phyloP scores from a whole-genome alignment of 352 stramenopile genomes.

The Phytophthora crassamura region DNA sequence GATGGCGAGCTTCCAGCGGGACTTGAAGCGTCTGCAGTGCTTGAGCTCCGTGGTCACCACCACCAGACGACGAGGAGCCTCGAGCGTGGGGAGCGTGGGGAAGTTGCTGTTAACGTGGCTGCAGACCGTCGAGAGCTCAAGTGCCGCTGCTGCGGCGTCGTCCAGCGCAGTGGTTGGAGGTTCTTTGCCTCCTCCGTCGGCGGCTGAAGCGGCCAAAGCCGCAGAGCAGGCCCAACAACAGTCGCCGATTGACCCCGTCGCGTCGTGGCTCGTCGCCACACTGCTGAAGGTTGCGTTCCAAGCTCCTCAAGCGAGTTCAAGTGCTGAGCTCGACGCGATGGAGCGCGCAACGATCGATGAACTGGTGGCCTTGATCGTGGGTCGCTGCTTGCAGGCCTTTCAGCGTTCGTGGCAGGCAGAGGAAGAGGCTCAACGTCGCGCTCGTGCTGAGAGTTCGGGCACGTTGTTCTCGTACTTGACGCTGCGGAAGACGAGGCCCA shows the following conservation, averaged over 20 bases:
- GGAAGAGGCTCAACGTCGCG: constrained; percentile 44
- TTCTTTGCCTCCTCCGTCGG: constrained; percentile 12
- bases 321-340: constrained; percentile 10
- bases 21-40: constrained; percentile 43
- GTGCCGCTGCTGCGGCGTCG: constrained; percentile 24
- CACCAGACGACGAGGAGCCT: constrained; percentile 14
- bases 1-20: constrained; percentile 19
- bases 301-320: constrained; percentile 6
- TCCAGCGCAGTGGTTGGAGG: background rate
- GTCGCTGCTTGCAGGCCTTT: constrained; percentile 36
- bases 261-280: constrained; percentile 57
- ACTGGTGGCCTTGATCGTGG: constrained; percentile 10
- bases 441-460: constrained; percentile 33
- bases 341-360: constrained; percentile 26
- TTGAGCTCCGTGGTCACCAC: constrained; percentile 28
- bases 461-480: constrained; percentile 64
- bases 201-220: constrained; percentile 17
- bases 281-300: constrained; percentile 45
- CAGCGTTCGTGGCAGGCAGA: constrained; percentile 57
- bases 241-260: constrained; percentile 28
- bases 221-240: constrained; percentile 23
- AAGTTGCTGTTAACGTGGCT: constrained; percentile 50
- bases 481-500: constrained; percentile 29
- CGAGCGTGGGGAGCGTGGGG: constrained; percentile 17
- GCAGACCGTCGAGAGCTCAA: constrained; percentile 42